phyloP scores from a whole-genome alignment of 768 basidiomycete genomes.

The Lactarius psammicola region DNA sequence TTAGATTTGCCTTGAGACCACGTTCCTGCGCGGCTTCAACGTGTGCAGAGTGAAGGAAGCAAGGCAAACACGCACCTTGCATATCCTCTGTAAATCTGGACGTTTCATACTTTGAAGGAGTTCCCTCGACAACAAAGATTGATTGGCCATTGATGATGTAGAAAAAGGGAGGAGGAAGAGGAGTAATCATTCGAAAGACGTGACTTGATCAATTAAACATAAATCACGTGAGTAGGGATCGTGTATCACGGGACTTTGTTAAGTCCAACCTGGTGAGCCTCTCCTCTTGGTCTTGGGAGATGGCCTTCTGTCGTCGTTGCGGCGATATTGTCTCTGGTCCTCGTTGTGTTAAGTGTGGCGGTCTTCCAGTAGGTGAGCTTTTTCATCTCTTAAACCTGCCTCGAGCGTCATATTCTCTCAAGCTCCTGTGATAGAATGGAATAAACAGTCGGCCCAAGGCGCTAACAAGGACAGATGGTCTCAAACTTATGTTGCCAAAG shows the following conservation, averaged over 20 bases:
- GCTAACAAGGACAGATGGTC: slow-evolving; percentile 69
- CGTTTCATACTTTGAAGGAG: slow-evolving; percentile 54
- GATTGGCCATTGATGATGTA: slow-evolving; percentile 27
- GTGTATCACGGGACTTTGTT: not conserved
- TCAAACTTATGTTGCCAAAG: slow-evolving; percentile 66
- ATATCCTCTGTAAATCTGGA: slow-evolving; percentile 53
- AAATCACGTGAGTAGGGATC: slow-evolving; percentile 11
- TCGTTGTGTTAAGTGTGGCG: slow-evolving; percentile 75
- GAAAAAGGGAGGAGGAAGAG: not conserved
- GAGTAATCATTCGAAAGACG: slow-evolving; percentile 1
- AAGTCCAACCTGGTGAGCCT: slow-evolving; percentile 20
- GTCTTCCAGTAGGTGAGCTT: slow-evolving; percentile 69
- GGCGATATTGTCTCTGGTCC: slow-evolving; percentile 73
- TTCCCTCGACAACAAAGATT: slow-evolving; percentile 46
- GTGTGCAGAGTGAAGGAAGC: slow-evolving; percentile 12
- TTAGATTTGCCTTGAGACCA: slow-evolving; percentile 80
- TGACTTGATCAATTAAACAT: slow-evolving; percentile 15
- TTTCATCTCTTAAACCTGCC: not conserved
- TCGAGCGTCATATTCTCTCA: slow-evolving; percentile 6
- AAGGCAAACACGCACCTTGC: slow-evolving; percentile 48
- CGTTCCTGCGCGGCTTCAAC: slow-evolving; percentile 52
- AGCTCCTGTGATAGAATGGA: slow-evolving; percentile 76
- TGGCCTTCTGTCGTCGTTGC: slow-evolving; percentile 86
- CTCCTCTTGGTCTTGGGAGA: slow-evolving; percentile 32
- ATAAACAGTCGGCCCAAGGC: slow-evolving; percentile 43